Conservation (phyloP, 352 stramenopile genomes). For the Phytopythium cucurbitacearum region DNA sequence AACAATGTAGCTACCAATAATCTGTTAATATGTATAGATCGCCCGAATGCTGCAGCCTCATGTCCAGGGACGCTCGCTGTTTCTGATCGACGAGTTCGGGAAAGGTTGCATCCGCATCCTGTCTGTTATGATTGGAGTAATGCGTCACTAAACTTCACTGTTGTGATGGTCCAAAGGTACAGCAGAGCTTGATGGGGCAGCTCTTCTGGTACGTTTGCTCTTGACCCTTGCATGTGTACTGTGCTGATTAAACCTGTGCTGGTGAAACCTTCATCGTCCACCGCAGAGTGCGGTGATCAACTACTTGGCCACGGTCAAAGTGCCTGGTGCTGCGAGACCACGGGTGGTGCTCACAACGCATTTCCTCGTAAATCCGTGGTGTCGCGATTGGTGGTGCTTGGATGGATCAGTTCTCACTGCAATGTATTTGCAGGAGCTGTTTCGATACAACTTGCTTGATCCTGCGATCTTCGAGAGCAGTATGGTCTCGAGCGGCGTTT, state of each 20-base stretch:
- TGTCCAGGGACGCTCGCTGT: slow-evolving; percentile 45
- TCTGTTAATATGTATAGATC: slow-evolving; percentile 33
- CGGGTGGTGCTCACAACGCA: slow-evolving; percentile 79
- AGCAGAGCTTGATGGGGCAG: slow-evolving; percentile 64
- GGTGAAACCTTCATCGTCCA: slow-evolving; percentile 9
- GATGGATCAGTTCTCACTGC: slow-evolving; percentile 3
- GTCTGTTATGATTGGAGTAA: too few species aligned
- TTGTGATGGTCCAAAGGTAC: slow-evolving; percentile 34
- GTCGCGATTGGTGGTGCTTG: slow-evolving; percentile 1
- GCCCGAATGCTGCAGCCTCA: slow-evolving; percentile 77
- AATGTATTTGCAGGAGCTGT: slow-evolving; percentile 43
- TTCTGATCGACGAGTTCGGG: slow-evolving; percentile 85
- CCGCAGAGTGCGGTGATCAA: slow-evolving; percentile 53
- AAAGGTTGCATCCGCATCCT: slow-evolving; percentile 43
- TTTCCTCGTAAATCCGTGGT: slow-evolving; percentile 43
- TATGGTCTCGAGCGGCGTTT: not conserved
- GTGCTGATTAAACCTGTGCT: slow-evolving; percentile 3
- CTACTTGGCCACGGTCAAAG: slow-evolving; percentile 34
- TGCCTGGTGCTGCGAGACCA: slow-evolving; percentile 19
- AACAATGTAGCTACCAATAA: too few species aligned
- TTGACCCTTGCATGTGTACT: not conserved
- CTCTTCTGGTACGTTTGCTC: slow-evolving; percentile 47
- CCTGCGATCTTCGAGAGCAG: slow-evolving; percentile 9
- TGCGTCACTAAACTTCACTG: not conserved
- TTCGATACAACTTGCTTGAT: slow-evolving; percentile 37